A percentile compares a stretch with the other conserved stretches of the same genome.
Evolutionary conservation across 2,329 filamentous ascomycete genomes (phyloP).

Genomic region (Colletotrichum musae): DNA sequence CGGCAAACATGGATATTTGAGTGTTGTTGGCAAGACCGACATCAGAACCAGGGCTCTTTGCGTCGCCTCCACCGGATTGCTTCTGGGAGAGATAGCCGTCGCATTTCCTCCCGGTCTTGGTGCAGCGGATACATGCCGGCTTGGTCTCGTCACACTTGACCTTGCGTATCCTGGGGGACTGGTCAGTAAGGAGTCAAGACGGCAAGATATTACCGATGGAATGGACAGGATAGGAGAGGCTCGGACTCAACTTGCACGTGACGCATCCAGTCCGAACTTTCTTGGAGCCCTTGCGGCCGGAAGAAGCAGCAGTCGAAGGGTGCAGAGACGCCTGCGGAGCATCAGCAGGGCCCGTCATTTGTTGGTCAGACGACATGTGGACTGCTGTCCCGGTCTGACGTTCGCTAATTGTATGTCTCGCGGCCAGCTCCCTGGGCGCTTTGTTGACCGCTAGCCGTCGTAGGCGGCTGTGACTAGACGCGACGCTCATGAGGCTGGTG

Average conservation of each 20-base stretch:
- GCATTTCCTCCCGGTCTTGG: conserved; percentile 68
- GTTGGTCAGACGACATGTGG: conserved; percentile 4
- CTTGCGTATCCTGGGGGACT: conserved; percentile 61
- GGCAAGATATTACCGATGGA: not conserved
- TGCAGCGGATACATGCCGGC: conserved; percentile 67
- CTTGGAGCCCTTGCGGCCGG: conserved; percentile 58
- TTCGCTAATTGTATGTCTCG: conserved; percentile 21
- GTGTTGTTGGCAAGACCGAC: conserved; percentile 28
- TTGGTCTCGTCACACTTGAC: conserved; percentile 71
- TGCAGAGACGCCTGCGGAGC: conserved; percentile 28
- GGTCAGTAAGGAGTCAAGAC: not conserved
- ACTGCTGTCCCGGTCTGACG: conserved; percentile 2
- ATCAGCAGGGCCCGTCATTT: conserved; percentile 16
- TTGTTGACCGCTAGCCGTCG: conserved; percentile 2
- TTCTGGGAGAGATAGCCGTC: conserved; percentile 63
- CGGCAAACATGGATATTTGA: conserved; percentile 17
- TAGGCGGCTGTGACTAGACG: conserved; percentile 3
- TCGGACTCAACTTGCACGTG: conserved; percentile 67
- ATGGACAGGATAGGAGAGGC: conserved; percentile 2
- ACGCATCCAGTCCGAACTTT: conserved; percentile 66
- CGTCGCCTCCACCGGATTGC: conserved; percentile 39
- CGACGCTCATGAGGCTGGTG: not conserved
- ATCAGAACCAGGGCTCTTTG: conserved; percentile 36
- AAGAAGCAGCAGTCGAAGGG: not conserved
- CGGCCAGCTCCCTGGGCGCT: not conserved